A percentile compares a stretch with the other conserved stretches of the same genome.
These are phyloP conservation scores for Carex sylvatica DNA, from an alignment of 202 grass and related monocot genomes.

Conservation along the genomic window DNA sequence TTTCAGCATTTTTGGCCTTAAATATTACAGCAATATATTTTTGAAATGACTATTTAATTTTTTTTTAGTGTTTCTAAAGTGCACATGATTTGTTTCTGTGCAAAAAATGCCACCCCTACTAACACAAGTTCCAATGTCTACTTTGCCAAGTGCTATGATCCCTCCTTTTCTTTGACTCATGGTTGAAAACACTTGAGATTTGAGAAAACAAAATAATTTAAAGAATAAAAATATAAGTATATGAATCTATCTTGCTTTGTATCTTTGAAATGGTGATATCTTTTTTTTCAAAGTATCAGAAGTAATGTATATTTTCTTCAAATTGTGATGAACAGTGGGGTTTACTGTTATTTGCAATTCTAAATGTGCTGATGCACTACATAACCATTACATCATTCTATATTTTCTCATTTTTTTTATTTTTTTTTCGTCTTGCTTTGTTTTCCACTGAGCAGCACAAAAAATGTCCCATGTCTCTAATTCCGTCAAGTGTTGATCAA, in stretches of 20 bases:
- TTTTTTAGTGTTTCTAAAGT: background rate
- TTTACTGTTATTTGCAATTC: background rate
- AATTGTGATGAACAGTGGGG: background rate
- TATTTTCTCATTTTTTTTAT: conserved; percentile 9
- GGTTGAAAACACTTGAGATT: background rate
- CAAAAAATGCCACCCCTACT: background rate
- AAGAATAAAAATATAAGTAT: background rate
- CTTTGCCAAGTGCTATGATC: background rate
- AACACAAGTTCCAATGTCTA: background rate
- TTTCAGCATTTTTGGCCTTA: background rate
- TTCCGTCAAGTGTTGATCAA: conserved; percentile 73
- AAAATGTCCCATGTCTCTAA: conserved; percentile 69
- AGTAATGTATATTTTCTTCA: background rate
- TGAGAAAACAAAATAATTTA: background rate
- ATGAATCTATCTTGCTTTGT: background rate
- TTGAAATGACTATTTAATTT: background rate
- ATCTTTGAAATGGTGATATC: background rate
- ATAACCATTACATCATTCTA: background rate
- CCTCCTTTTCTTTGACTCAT: background rate
- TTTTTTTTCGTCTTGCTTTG: background rate
- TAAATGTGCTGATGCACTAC: background rate
- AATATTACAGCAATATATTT: background rate
- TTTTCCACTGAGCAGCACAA: conserved; percentile 60
- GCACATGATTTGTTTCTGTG: background rate
- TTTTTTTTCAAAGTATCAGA: background rate